Percentiles rank a stretch among this genome's conserved stretches.
Conservation (phyloP, 75 land plant species). For the Cryptomeria japonica region DNA sequence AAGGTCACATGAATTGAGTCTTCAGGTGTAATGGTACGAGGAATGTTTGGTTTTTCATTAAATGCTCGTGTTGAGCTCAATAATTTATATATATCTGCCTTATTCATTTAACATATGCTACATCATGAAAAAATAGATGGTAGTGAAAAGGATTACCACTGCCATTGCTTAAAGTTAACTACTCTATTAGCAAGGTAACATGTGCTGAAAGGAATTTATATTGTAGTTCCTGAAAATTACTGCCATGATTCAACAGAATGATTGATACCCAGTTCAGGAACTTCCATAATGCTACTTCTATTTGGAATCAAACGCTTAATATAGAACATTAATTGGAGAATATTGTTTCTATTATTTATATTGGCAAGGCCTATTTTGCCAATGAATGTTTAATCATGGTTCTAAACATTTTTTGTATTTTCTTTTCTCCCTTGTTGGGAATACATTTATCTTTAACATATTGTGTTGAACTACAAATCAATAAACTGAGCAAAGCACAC, state of each 20-base stretch:
- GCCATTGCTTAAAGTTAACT: background rate
- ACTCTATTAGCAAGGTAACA: background rate
- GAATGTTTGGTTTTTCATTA: background rate
- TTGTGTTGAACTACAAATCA: background rate
- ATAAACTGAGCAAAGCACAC: too few relatives aligned
- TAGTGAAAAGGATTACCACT: background rate
- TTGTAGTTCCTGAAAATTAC: background rate
- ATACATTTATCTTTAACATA: background rate
- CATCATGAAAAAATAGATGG: background rate
- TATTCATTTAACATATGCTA: background rate
- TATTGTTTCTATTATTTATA: background rate
- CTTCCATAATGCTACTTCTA: too few relatives aligned
- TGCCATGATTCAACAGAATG: background rate
- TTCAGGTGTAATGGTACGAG: background rate
- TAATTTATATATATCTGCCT: background rate
- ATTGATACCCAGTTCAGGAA: background rate
- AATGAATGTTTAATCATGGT: background rate
- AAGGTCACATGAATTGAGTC: background rate
- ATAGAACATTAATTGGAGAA: background rate
- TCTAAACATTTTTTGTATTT: background rate
- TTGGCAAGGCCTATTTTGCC: background rate
- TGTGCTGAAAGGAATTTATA: background rate
- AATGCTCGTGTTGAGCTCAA: background rate
- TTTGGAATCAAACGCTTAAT: too few relatives aligned
- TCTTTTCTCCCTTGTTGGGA: background rate